Base-by-base conservation (phyloP, 768 basidiomycete species). In the Exsudoporus frostii region DNA sequence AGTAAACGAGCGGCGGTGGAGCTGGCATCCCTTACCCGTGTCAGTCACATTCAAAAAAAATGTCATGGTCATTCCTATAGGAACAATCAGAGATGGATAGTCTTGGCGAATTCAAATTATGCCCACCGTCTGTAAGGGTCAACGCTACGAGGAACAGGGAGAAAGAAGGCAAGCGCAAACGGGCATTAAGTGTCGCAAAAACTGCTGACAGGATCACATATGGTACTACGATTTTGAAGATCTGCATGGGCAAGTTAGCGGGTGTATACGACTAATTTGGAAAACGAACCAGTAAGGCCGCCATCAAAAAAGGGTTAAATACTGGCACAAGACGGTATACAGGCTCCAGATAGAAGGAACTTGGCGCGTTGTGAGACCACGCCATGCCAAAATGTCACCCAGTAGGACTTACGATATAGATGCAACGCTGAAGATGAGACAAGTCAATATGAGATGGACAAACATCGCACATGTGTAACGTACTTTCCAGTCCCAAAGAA, bases 401-500 rank as follows among this genome's bases (percentile, higher is more conserved):
- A 20, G 49, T 1, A 27, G 17, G 33, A 76, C 85, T 60, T 58
- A 88, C 83, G 90, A 88, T 63, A 92, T 91, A 10, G 88, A 88
- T n/a, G 88, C 86, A 43, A 90, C 84, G 60, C 88, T 92, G 50
- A 25, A 59, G 15, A 47, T 8, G 6, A 34, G 25, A 44, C 34
- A 45, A 47, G 45, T 50, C 44, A 50, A 19, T 20, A 53, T 14
- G 25, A 36, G 15, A n/a, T 3, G 15, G 17, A 47, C 9, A 43
- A 41, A 32, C 9, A 43, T 38, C 15, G 14, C 33, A 24, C 5
- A 24, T 17, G 48, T 7, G 41, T 1, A 10, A 76, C 87, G 60
- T 71, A 88, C 86, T 88, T 90, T 74, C 88, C 88, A 34, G 82
- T 89, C 8, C 90, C 90, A 63, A 91, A 92, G 69, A 92, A 92